phyloP scores from a whole-genome alignment of 73 alveolate species.

The Tetrahymena elliotti region DNA sequence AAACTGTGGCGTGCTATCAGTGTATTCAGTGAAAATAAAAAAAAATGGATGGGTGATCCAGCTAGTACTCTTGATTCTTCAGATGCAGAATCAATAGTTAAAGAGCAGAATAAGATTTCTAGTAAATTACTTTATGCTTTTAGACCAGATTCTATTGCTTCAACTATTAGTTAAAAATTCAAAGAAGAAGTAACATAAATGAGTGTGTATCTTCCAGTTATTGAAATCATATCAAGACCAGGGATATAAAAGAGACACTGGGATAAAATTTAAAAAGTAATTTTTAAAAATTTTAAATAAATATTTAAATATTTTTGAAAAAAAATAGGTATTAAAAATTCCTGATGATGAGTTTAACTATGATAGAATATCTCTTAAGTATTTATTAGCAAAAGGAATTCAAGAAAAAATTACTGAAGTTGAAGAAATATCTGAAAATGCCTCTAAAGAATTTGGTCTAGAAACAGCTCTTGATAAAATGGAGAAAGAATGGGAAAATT shows the following conservation, averaged over 20 bases:
- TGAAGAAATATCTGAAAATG: conserved; percentile 71
- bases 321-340: background rate
- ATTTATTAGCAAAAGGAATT: conserved; percentile 25
- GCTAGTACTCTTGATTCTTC: conserved; percentile 36
- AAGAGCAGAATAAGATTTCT: background rate
- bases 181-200: conserved; percentile 30
- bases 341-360: conserved; percentile 4
- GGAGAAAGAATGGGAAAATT: conserved; percentile 74
- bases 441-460: conserved; percentile 62
- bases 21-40: conserved; percentile 21
- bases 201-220: conserved; percentile 50
- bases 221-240: conserved; percentile 60
- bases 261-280: conserved; percentile 65
- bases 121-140: background rate
- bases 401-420: conserved; percentile 30
- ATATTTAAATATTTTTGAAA: background rate
- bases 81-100: conserved; percentile 43
- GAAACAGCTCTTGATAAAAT: conserved; percentile 63
- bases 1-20: conserved; percentile 41
- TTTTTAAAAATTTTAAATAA: conserved; percentile 12
- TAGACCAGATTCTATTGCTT: conserved; percentile 8
- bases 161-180: conserved; percentile 10
- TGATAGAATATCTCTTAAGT: conserved; percentile 21
- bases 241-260: conserved; percentile 96
- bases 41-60: conserved; percentile 31